Conservation (phyloP, 2,329 filamentous ascomycete genomes). For the Chaetothyriales sp. region DNA sequence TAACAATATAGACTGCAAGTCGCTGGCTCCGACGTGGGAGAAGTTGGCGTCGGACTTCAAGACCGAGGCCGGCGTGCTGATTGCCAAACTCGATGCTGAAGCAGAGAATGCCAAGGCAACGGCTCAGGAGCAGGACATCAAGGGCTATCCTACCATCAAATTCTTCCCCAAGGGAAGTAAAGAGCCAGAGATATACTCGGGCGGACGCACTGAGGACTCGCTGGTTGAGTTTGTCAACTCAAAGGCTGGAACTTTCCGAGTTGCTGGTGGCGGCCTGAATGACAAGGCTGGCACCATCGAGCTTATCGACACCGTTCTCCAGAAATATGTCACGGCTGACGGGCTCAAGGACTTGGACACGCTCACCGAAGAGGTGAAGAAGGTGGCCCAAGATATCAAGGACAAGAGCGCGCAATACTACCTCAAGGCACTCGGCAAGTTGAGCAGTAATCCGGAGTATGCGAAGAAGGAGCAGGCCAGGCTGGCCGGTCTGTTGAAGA, state of each 20-base stretch:
- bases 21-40: conserved; percentile 79
- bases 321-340: conserved; percentile 52
- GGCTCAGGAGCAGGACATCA: conserved; percentile 60
- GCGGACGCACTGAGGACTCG: conserved; percentile 60
- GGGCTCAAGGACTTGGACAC: conserved; percentile 33
- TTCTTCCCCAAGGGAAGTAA: conserved; percentile 81
- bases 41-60: conserved; percentile 66
- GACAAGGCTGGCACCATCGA: conserved; percentile 67
- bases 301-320: conserved; percentile 58
- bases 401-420: conserved; percentile 90
- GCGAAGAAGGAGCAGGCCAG: conserved; percentile 73
- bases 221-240: conserved; percentile 73
- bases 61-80: conserved; percentile 60
- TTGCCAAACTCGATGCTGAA: conserved; percentile 94
- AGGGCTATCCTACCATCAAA: conserved; percentile 91
- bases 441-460: conserved; percentile 60
- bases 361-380: conserved; percentile 55
- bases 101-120: conserved; percentile 67
- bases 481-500: conserved; percentile 63
- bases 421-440: conserved; percentile 75
- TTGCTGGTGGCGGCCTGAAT: conserved; percentile 65
- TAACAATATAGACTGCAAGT: conserved; percentile 91
- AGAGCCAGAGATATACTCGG: conserved; percentile 54
- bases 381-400: conserved; percentile 51
- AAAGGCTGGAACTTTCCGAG: conserved; percentile 75